Evolutionary conservation across 768 basidiomycete genomes (phyloP), one percentile per base, ranked within the genome.

Genomic region (Mrakia hoshinonis): DNA sequence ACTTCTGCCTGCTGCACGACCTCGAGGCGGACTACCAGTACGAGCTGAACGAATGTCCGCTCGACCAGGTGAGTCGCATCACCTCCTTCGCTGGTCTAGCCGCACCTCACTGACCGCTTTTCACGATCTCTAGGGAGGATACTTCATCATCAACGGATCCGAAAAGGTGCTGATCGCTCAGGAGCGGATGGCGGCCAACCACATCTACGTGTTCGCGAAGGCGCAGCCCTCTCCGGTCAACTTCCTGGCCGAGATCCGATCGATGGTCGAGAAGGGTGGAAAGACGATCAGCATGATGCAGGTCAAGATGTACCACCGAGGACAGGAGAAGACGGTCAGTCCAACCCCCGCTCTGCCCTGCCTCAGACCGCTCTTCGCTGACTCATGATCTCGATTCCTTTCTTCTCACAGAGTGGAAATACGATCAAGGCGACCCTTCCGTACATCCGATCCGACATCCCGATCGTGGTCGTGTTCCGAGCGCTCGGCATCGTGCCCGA

Each of bases 111-210:
- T 60, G 61, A 67, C 54, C 34, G 31, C 3, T n/a, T 20, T 48
- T 13, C 9, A 6, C 10, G 22, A 2, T 62, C 18, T 34, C 10
- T 76, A 93, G 48, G 96, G 96, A 79, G 96, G 96, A 62, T 99
- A 99, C 79, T 99, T 99, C 80, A 92, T 99, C 78, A 97, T 99
- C 82, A 98, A 97, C 76, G 96, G 96, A 15, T 98, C 96, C 2
- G 96, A 99, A 79, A 99, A 99, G 80, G 96, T 99, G n/a, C 84
- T 99, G 73, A 99, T 99, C 79, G 96, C 96, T 1, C 96, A 99
- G 80, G 96, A 99, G 79, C 87, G 96, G 66, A 98, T 98, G 94
- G 95, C 96, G 12, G 94, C 92, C 29, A 99, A 99, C 81, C 94
- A 96, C 77, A 96, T 99, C 75, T 99, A 98, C 80, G 93, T 97